A percentile compares a stretch with the other conserved stretches of the same genome.
These are phyloP conservation scores for Dothistroma septosporum DNA, from an alignment of 2,329 filamentous ascomycete species.

Conservation along the genomic window DNA sequence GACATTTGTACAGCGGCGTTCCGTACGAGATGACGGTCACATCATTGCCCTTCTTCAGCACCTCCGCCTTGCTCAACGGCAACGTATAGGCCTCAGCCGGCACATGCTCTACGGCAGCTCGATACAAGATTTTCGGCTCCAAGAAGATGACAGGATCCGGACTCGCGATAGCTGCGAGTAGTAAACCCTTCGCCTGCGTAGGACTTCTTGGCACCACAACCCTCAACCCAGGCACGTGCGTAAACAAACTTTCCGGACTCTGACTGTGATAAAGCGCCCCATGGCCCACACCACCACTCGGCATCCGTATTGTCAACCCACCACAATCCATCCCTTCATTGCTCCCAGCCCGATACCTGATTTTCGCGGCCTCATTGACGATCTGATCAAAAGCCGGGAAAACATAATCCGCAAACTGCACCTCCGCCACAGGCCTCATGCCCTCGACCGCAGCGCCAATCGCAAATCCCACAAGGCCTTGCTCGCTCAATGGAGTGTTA, in stretches of 20 bases:
- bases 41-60: constrained; percentile 74
- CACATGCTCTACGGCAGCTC: constrained; percentile 87
- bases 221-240: constrained; percentile 77
- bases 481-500: constrained; percentile 91
- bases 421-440: constrained; percentile 88
- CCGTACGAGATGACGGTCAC: constrained; percentile 85
- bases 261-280: constrained; percentile 87
- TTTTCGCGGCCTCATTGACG: constrained; percentile 88
- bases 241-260: constrained; percentile 82
- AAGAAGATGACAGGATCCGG: constrained; percentile 89
- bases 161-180: constrained; percentile 69
- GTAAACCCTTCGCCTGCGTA: constrained; percentile 79
- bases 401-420: constrained; percentile 93
- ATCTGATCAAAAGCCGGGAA: constrained; percentile 92
- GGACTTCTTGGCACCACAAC: constrained; percentile 85
- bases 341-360: constrained; percentile 67
- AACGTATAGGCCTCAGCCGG: constrained; percentile 76
- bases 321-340: constrained; percentile 53
- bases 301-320: constrained; percentile 84
- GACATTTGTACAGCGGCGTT: constrained; percentile 81
- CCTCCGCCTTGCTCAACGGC: constrained; percentile 78
- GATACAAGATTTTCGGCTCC: constrained; percentile 91
- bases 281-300: constrained; percentile 82
- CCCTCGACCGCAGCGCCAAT: constrained; percentile 87
- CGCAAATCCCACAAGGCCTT: constrained; percentile 90